Conservation (phyloP, 768 basidiomycete species). For the Tephrocybe sp. region DNA sequence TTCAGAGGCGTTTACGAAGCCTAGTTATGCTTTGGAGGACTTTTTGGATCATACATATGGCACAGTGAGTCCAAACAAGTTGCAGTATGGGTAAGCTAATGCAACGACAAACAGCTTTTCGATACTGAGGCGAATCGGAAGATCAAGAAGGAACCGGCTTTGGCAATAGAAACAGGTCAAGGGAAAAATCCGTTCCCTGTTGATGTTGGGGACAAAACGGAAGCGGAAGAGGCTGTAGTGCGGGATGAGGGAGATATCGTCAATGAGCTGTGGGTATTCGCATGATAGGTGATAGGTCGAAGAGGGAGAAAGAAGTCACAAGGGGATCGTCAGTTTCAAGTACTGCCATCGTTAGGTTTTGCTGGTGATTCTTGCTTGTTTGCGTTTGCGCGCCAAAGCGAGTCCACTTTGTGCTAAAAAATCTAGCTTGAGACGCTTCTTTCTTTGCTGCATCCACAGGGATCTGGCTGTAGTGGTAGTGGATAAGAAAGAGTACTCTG, state of each 20-base stretch:
- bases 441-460: too few relatives aligned
- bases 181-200: slow-evolving; percentile 1
- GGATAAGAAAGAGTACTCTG: too few relatives aligned
- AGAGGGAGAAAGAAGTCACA: neutral
- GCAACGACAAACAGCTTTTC: slow-evolving; percentile 58
- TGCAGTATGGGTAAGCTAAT: neutral
- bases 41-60: slow-evolving; percentile 93
- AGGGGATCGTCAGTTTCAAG: neutral
- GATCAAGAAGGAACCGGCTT: slow-evolving; percentile 77
- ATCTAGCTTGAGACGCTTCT: too few relatives aligned
- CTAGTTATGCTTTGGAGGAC: slow-evolving; percentile 87
- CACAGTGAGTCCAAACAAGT: slow-evolving; percentile 52
- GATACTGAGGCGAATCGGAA: slow-evolving; percentile 80
- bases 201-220: neutral
- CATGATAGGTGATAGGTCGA: neutral
- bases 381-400: too few relatives aligned
- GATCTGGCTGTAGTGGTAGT: too few relatives aligned
- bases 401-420: too few relatives aligned
- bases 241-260: slow-evolving; percentile 8
- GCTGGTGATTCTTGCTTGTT: too few relatives aligned
- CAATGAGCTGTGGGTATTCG: slow-evolving; percentile 9
- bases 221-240: neutral
- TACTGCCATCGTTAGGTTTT: too few relatives aligned
- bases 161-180: slow-evolving; percentile 43
- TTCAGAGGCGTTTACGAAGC: slow-evolving; percentile 92